Evolutionary conservation across 2,329 filamentous ascomycete genomes (phyloP).

Genomic region (Drechslerella dactyloides): DNA sequence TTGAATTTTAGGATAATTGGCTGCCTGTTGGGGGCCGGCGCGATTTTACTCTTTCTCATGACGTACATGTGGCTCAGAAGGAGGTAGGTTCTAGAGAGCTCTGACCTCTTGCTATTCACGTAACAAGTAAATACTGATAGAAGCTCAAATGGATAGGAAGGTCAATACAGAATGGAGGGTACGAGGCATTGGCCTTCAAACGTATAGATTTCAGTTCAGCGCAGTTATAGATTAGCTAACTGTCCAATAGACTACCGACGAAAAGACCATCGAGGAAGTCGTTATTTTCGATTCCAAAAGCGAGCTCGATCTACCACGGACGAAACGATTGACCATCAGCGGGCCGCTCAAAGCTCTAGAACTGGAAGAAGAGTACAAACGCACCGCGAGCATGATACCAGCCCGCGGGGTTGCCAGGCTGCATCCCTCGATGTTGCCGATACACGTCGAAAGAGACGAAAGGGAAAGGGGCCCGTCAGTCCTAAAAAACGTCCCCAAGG

Average conservation of each 20-base stretch:
- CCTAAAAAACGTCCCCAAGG: constrained; percentile 35
- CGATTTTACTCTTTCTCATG: constrained; percentile 26
- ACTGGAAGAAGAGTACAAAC: constrained; percentile 34
- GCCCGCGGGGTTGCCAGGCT: constrained; percentile 5
- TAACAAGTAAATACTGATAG: background rate
- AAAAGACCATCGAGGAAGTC: constrained; percentile 29
- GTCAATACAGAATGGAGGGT: background rate
- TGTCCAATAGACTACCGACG: background rate
- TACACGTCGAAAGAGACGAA: background rate
- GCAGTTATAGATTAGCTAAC: too few relatives aligned
- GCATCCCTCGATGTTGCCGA: constrained; percentile 20
- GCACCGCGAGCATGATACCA: constrained; percentile 26
- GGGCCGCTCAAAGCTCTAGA: constrained; percentile 22
- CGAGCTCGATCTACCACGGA: background rate
- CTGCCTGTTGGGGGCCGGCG: constrained; percentile 12
- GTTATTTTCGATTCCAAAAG: constrained; percentile 13
- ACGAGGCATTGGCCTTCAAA: background rate
- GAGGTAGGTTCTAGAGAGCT: constrained; percentile 6
- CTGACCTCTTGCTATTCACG: background rate
- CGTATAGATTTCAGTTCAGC: too few relatives aligned
- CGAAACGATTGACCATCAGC: constrained; percentile 26
- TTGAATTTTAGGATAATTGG: constrained; percentile 21
- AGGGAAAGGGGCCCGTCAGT: constrained; percentile 20
- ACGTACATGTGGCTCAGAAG: constrained; percentile 32
- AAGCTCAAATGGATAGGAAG: constrained; percentile 7